Base-by-base conservation (phyloP, 805 yeast species). In the Spencermartinsiella europaea region DNA sequence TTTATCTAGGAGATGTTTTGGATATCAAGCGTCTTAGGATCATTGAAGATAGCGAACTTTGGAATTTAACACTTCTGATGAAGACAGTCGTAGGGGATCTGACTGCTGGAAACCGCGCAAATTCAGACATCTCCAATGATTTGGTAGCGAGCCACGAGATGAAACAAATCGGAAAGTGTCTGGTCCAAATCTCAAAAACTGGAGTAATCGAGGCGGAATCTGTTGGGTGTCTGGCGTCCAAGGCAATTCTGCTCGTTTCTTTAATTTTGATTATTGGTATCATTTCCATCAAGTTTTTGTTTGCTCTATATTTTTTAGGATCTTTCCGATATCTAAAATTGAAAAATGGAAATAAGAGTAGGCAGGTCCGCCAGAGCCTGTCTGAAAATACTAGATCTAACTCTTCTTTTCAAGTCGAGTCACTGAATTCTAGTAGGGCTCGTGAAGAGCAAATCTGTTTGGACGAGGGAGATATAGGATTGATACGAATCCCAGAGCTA, bases 191-290 rank as follows among this genome's bases (percentile, higher is more conserved):
- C 39, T 72, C 83, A 28, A 85, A 46, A 37, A 89, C 85, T 21
- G 95, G 96, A 21, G 79, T 77, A 40, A 76, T 87, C 33, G 95
- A 86, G 60, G 76, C 85, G 1, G 82, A 82, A 28, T 79, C 91
- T 7, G 76, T 87, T 54, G 96, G 95, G 5, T 87, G 96, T 67
- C 77, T 87, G 59, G 85, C 90, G 0, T 83, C 95, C 0, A 68
- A 76, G 39, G 75, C 84, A 34, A 90, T 87, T 0, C 70, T 87
- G 51, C 73, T 75, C 54, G 70, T 80, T 3, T 81, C 95, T 1
- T 73, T 87, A 58, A 76, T 80, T 5, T 83, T 87, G 57, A 85
- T 87, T 51, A 68, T 87, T 44, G 70, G 89, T 1, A 78, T 87
- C 45, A 87, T 85, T 22, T 50, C 80, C 40, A 70, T 71, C 25